Percentiles rank a stretch among this genome's conserved stretches.
Conservation (phyloP, 23 red algal species). For the Gracilaria gracilis region DNA sequence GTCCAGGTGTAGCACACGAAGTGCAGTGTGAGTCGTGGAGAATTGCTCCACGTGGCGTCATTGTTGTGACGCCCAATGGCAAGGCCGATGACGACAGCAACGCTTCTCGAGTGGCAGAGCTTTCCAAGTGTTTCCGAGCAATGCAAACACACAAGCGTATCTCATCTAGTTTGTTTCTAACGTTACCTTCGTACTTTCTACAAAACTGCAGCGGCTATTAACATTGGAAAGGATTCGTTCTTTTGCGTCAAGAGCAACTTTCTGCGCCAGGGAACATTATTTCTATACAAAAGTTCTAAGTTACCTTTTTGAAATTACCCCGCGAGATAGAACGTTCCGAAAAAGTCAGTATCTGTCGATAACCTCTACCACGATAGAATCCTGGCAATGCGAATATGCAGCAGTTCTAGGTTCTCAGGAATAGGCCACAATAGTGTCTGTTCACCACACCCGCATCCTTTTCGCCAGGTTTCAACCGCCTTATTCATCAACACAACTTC, state of each 20-base stretch:
- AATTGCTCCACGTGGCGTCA: slow-evolving; percentile 13
- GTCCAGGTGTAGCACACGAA: background rate
- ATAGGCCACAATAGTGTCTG: background rate
- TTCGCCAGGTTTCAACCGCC: background rate
- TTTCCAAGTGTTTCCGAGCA: too few relatives aligned
- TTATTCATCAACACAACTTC: slow-evolving; percentile 67
- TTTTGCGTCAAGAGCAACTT: too few relatives aligned
- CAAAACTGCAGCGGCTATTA: background rate
- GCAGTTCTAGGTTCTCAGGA: background rate
- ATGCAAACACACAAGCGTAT: too few relatives aligned
- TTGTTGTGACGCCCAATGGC: background rate
- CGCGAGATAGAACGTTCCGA: background rate
- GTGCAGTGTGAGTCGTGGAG: background rate
- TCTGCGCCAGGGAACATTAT: too few relatives aligned
- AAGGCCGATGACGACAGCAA: background rate
- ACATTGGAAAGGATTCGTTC: too few relatives aligned
- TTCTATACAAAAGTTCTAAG: too few relatives aligned
- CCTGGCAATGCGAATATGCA: background rate
- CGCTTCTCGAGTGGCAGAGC: too few relatives aligned
- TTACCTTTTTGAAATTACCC: too few relatives aligned
- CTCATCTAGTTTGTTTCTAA: too few relatives aligned
- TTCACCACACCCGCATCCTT: background rate
- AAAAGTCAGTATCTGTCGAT: background rate
- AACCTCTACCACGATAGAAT: background rate
- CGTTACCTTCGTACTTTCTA: too few relatives aligned